Conservation (phyloP, 2,329 filamentous ascomycete species). For the Penicillium psychrosexuale region DNA sequence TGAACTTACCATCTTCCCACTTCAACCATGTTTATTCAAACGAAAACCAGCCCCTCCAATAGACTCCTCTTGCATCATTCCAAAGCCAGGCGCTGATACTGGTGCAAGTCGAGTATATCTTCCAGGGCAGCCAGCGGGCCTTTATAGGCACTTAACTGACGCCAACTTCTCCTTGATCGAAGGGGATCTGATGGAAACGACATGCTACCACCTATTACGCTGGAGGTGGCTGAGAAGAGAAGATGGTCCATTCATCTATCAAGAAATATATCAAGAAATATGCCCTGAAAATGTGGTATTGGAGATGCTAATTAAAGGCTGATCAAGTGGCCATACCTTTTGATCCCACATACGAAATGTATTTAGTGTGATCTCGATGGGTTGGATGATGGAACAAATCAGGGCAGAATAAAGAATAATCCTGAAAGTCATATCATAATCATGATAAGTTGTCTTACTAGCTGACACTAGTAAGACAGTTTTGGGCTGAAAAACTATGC, state of each 20-base stretch:
- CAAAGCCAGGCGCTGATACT: no score
- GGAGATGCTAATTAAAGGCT: neutral
- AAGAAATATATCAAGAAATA: neutral
- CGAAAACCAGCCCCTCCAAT: no score
- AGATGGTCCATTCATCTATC: neutral
- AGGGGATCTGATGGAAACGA: neutral
- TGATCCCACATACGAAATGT: neutral
- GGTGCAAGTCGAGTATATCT: no score
- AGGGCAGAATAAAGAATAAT: neutral
- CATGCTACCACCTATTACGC: neutral
- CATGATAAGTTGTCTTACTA: constrained; percentile 2
- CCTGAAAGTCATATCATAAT: neutral
- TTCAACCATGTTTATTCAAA: neutral
- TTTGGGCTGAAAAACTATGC: neutral
- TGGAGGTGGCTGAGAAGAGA: neutral
- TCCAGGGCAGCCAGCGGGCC: no score
- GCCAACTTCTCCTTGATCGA: no score
- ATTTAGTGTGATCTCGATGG: neutral
- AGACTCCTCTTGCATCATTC: no score
- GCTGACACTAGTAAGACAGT: neutral
- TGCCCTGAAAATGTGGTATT: neutral
- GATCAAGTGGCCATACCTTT: neutral
- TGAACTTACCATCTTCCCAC: neutral
- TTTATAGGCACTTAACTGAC: no score
- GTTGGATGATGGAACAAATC: neutral